phyloP scores from a whole-genome alignment of 2,329 filamentous ascomycete genomes.

The Teratosphaeria destructans region DNA sequence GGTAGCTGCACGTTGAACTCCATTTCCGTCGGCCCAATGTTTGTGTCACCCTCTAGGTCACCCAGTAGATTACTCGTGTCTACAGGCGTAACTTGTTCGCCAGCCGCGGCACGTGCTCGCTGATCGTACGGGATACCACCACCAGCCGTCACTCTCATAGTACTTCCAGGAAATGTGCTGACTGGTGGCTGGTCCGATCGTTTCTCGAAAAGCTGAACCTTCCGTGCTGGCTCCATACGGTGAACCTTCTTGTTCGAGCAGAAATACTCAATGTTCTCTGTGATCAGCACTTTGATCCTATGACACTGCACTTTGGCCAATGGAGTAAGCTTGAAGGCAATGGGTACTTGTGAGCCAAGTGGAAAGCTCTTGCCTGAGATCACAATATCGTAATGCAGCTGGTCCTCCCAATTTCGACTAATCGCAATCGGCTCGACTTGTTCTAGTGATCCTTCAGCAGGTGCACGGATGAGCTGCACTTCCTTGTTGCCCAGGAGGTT shows the following conservation, averaged over 20 bases:
- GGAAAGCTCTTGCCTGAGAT: conserved; percentile 94
- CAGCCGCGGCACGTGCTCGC: conserved; percentile 45
- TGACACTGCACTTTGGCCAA: conserved; percentile 89
- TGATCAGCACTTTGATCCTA: conserved; percentile 82
- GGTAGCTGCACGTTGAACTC: conserved; percentile 89
- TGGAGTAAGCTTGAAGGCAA: conserved; percentile 87
- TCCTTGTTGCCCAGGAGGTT: conserved; percentile 77
- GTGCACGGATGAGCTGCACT: conserved; percentile 72
- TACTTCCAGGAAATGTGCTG: conserved; percentile 62
- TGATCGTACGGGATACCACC: conserved; percentile 64
- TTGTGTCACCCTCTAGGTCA: conserved; percentile 64
- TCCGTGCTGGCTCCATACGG: conserved; percentile 70
- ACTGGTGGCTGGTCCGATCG: conserved; percentile 66
- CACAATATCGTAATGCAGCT: conserved; percentile 89
- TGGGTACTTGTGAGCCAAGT: conserved; percentile 75
- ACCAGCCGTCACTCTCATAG: conserved; percentile 65
- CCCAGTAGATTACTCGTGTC: conserved; percentile 65
- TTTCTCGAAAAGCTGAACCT: conserved; percentile 82
- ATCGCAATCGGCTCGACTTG: conserved; percentile 91
- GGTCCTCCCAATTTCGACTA: conserved; percentile 87
- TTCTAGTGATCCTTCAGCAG: conserved; percentile 78
- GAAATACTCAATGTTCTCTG: conserved; percentile 85
- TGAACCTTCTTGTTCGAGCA: conserved; percentile 78
- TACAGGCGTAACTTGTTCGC: conserved; percentile 43
- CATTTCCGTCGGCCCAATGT: conserved; percentile 82